Evolutionary conservation across 305 asterid genomes (phyloP), one percentile per base, ranked within the genome.

Genomic region (Fraxinus xanthoxyloides): DNA sequence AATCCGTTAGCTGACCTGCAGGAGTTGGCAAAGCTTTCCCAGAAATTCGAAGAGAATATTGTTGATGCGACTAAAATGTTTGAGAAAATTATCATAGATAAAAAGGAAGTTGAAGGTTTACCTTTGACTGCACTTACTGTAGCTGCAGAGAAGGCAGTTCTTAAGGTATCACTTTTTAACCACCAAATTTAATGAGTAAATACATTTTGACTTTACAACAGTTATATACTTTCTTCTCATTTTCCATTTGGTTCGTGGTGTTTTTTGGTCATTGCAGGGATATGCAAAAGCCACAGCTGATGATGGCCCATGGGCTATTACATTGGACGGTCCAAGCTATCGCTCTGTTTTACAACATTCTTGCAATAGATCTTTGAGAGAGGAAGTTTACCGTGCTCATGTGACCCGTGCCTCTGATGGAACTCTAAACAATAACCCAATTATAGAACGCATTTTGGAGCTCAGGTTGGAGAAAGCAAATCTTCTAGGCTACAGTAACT

Each of bases 381-480:
- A 93, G 91, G 95, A 93, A 89, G 89, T 93, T 48, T 91, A 85
- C 86, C 89, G 92, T 81, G 96, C 97, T 77, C 90, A 88, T 82
- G 85, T 89, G 74, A 89, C 88, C 40, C 95, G 96, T 79, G 95
- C 95, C 79, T 93, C 97, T 54, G 86, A 89, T 54, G 97, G 92
- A 36, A 86, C 90, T 81, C 83, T 90, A 61, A 94, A 92, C 86
- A 93, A 93, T 85, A 91, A 93, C 0, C 89, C 89, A 76, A 87
- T 91, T 78, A 91, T 93, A 76, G 92, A 92, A 77, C 87, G 91
- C 36, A 88, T 93, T 81, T 85, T 93, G 82, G 89, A 88, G 87
- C 97, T 92, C 77, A 91, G 97, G 81, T 87, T 89, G 90, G 93
- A 91, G 87, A 91, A 92, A 84, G 93, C 97, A 73, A 86, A 89